Evolutionary conservation across 2,329 filamentous ascomycete genomes (phyloP).

Genomic region (Calonectria leucothoes): DNA sequence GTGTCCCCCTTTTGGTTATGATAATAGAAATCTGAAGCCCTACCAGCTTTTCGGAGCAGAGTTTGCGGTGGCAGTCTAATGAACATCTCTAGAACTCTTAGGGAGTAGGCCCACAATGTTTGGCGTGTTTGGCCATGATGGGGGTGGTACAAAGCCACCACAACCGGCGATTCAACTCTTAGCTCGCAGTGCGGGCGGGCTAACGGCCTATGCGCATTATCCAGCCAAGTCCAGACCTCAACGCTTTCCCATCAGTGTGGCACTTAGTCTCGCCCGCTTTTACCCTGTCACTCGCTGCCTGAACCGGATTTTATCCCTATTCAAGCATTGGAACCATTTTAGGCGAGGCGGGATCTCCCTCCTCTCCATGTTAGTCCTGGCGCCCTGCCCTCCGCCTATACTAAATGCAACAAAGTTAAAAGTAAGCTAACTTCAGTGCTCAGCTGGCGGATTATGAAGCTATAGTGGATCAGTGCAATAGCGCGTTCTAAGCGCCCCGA

Average conservation of each 20-base stretch:
- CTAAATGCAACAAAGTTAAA: neutral
- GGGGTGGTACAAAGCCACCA: neutral
- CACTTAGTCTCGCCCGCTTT: neutral
- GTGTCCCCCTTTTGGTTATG: neutral
- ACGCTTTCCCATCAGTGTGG: neutral
- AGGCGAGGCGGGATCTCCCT: neutral
- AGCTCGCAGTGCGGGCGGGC: neutral
- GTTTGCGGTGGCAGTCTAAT: neutral
- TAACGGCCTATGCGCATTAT: neutral
- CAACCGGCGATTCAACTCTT: neutral
- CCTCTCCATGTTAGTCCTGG: neutral
- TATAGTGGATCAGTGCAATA: neutral
- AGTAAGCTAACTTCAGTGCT: neutral
- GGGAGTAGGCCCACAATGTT: neutral
- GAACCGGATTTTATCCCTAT: neutral
- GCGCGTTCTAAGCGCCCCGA: neutral
- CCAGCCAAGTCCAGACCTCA: neutral
- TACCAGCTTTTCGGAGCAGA: neutral
- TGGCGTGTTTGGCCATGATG: neutral
- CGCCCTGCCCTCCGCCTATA: no score
- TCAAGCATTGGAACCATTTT: neutral
- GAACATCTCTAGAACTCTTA: neutral
- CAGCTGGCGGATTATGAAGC: neutral
- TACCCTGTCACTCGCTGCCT: neutral
- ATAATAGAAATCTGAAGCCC: no score